These are phyloP conservation scores for Cyphellophora europaea DNA, from an alignment of 2,329 filamentous ascomycete species.

Conservation along the genomic window DNA sequence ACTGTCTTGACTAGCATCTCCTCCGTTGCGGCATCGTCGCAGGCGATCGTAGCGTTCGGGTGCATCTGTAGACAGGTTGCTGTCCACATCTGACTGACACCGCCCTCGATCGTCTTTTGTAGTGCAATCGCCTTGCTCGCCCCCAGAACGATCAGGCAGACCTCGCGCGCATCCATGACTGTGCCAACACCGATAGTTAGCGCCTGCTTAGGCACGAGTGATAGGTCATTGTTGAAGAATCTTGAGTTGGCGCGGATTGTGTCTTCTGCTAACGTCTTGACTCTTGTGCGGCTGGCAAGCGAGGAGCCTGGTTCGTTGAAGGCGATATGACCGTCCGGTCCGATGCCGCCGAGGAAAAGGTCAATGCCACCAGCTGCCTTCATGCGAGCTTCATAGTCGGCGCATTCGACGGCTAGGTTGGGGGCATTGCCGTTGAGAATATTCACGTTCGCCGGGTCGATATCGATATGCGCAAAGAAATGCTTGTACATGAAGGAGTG, in stretches of 20 bases:
- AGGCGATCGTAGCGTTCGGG: slow-evolving; percentile 71
- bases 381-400: slow-evolving; percentile 71
- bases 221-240: slow-evolving; percentile 69
- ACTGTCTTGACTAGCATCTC: slow-evolving; percentile 68
- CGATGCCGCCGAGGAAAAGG: slow-evolving; percentile 76
- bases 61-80: slow-evolving; percentile 73
- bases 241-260: slow-evolving; percentile 78
- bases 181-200: slow-evolving; percentile 79
- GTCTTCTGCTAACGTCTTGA: slow-evolving; percentile 81
- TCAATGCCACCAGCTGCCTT: slow-evolving; percentile 68
- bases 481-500: slow-evolving; percentile 91
- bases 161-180: slow-evolving; percentile 69
- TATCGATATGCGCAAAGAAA: slow-evolving; percentile 80
- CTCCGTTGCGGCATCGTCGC: slow-evolving; percentile 69
- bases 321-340: slow-evolving; percentile 78
- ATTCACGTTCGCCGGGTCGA: slow-evolving; percentile 72
- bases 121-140: slow-evolving; percentile 72
- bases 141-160: slow-evolving; percentile 73
- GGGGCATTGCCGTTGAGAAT: slow-evolving; percentile 73
- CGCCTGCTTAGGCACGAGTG: slow-evolving; percentile 69
- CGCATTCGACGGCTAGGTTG: slow-evolving; percentile 67
- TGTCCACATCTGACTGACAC: slow-evolving; percentile 87
- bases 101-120: slow-evolving; percentile 71
- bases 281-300: slow-evolving; percentile 65
- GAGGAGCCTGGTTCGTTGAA: slow-evolving; percentile 86